Evolutionary conservation across 129 eudicot genomes (phyloP), one percentile per base, ranked within the genome.

Genomic region (Rutidosis leptorrhynchoides): DNA sequence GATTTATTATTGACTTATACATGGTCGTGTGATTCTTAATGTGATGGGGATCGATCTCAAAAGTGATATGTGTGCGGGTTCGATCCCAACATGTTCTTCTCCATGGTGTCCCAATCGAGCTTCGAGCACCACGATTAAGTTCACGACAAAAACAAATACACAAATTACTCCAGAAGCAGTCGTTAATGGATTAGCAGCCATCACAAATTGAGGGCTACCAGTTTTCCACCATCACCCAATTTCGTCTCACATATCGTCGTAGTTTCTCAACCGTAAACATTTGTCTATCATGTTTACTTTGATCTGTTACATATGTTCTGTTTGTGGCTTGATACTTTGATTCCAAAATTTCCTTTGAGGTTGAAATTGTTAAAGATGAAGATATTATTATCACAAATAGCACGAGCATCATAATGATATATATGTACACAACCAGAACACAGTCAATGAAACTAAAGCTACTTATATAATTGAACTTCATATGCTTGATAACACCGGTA

Each of bases 361-460:
- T 14, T 26, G 84, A 60, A 60, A 77, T 58, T 32, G 64, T 17
- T 6, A 80, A n/a, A 5, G 88, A 77, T 1, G 78, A 65, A 22
- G 62, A 73, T 4, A 40, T n/a, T 8, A 77, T 21, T 35, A 74
- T 27, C 1, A 65, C 2, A 0, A 76, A 48, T 69, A 77, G 15
- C 25, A 73, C 0, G 1, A 83, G 16, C 52, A 73, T 60, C 32
- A 45, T 49, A 23, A 5, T 20, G 4, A 32, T 26, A 9, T 23
- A 57, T 5, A 49, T 0, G 24, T n/a, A 33, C 40, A 54, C 30
- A 0, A 65, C 52, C 46, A 25, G 15, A 19, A 5, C 22, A 3
- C 32, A 65, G 56, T 20, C 45, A 20, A 42, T 23, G 0, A 16
- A 33, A 25, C 5, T 26, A 28, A 3, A 22, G 32, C 11, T 4